phyloP scores from a whole-genome alignment of 345 rosid species.

The Anacardium occidentale region DNA sequence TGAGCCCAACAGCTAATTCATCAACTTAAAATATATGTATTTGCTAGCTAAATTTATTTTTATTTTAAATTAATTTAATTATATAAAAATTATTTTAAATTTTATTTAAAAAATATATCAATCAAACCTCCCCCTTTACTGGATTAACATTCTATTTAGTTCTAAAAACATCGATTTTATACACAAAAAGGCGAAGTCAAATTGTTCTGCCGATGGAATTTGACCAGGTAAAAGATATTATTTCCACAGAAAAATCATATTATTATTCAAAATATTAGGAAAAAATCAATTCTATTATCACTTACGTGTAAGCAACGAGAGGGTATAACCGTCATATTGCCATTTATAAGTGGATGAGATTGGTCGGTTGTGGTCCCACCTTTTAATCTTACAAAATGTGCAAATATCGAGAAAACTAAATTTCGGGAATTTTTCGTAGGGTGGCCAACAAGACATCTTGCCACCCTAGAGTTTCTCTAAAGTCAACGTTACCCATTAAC shows the following conservation, averaged over 20 bases:
- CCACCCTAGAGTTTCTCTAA: no score
- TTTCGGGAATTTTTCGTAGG: background rate
- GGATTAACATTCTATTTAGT: no score
- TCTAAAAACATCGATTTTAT: no score
- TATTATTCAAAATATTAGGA: background rate
- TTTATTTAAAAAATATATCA: no score
- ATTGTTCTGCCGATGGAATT: background rate
- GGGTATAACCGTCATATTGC: slow-evolving; percentile 29
- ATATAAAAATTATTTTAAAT: no score
- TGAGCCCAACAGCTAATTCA: no score
- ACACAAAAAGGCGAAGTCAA: background rate
- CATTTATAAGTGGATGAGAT: slow-evolving; percentile 30
- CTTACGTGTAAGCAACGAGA: background rate
- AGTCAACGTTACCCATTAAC: no score
- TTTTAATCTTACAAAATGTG: slow-evolving; percentile 7
- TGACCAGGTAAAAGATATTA: background rate
- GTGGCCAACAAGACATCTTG: no score
- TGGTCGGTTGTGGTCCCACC: slow-evolving; percentile 34
- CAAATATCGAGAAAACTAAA: slow-evolving; percentile 19
- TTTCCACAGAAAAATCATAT: background rate
- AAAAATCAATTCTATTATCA: background rate
- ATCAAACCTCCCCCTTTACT: no score
- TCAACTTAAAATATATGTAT: no score
- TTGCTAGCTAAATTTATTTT: no score
- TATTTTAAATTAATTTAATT: no score